These are phyloP conservation scores for Excoecaria agallocha DNA, from an alignment of 345 rosid genomes.

Conservation along the genomic window DNA sequence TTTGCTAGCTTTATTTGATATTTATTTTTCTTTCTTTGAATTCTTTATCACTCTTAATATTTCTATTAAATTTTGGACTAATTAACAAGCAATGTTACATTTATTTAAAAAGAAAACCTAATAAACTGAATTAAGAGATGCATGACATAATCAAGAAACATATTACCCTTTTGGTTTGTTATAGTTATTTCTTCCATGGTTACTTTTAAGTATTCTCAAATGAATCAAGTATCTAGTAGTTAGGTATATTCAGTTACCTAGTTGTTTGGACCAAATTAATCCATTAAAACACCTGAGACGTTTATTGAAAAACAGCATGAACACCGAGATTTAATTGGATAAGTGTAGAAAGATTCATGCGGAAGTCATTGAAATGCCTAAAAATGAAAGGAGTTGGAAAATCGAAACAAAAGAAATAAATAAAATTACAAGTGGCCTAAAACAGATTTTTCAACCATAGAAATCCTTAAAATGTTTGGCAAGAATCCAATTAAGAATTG, in stretches of 20 bases:
- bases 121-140: too few relatives aligned
- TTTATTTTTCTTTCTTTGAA: too few relatives aligned
- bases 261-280: neutral
- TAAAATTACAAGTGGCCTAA: neutral
- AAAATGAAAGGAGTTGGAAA: neutral
- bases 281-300: neutral
- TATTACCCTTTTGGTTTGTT: too few relatives aligned
- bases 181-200: too few relatives aligned
- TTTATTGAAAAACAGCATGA: neutral
- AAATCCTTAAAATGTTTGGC: neutral
- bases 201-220: neutral
- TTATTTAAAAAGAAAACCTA: too few relatives aligned
- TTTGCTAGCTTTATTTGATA: too few relatives aligned
- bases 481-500: slow-evolving; percentile 1
- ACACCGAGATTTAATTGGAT: neutral
- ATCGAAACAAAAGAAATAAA: neutral
- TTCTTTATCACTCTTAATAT: too few relatives aligned
- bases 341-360: neutral
- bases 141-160: too few relatives aligned
- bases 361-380: neutral
- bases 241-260: neutral
- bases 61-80: too few relatives aligned
- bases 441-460: neutral
- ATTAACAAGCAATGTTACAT: too few relatives aligned
- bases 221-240: neutral